Evolutionary conservation across 2,329 filamentous ascomycete genomes (phyloP).

Genomic region (Emmonsiellopsis sp.): DNA sequence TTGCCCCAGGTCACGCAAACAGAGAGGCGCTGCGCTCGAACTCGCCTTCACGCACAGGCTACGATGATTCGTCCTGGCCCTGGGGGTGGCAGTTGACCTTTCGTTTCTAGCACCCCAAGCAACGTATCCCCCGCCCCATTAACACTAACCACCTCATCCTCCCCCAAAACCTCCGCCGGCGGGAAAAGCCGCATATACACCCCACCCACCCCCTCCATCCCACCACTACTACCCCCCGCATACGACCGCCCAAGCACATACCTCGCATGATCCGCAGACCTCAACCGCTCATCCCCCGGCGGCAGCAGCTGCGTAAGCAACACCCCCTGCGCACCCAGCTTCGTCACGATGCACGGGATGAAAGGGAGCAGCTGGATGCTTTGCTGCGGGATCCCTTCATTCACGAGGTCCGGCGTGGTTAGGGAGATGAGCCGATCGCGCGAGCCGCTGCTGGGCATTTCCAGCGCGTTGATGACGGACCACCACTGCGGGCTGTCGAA

Average conservation of each 20-base stretch:
- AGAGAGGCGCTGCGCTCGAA: too few species aligned
- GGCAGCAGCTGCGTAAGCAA: slow-evolving; percentile 63
- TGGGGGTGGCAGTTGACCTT: too few species aligned
- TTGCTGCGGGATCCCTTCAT: slow-evolving; percentile 74
- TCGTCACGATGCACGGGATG: slow-evolving; percentile 75
- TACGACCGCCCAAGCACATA: slow-evolving; percentile 62
- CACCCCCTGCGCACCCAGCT: slow-evolving; percentile 67
- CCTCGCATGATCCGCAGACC: slow-evolving; percentile 50
- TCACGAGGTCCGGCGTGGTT: slow-evolving; percentile 59
- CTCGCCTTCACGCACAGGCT: too few species aligned
- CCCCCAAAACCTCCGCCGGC: slow-evolving; percentile 50
- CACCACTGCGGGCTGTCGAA: slow-evolving; percentile 71
- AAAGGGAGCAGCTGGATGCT: slow-evolving; percentile 78
- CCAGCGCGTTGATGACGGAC: slow-evolving; percentile 65
- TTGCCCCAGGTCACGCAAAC: too few species aligned
- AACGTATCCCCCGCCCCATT: slow-evolving; percentile 95
- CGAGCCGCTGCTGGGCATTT: slow-evolving; percentile 59
- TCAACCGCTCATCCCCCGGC: slow-evolving; percentile 58
- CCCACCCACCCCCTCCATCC: slow-evolving; percentile 44
- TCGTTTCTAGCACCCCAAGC: slow-evolving; percentile 72
- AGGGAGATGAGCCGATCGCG: slow-evolving; percentile 61
- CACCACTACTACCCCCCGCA: slow-evolving; percentile 31
- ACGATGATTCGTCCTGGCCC: too few species aligned
- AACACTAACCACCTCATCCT: slow-evolving; percentile 67
- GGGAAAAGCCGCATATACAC: slow-evolving; percentile 76